Percentiles rank a stretch among this genome's conserved stretches.
phyloP scores from a whole-genome alignment of 768 basidiomycete genomes.

The Hygrocybe punicea region DNA sequence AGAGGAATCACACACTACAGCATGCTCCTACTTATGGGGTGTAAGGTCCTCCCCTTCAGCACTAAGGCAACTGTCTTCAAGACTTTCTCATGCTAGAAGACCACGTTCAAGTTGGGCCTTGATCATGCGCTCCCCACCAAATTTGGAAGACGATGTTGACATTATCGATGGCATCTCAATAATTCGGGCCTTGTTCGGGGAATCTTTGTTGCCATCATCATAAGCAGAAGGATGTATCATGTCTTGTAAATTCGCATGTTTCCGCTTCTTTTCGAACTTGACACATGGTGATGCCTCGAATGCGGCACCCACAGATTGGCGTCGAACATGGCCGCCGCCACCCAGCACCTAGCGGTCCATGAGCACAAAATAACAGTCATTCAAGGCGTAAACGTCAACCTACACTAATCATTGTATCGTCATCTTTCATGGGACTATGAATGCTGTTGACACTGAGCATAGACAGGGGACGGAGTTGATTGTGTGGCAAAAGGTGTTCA shows the following conservation, averaged over 20 bases:
- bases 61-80: constrained; percentile 61
- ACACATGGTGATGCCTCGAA: constrained; percentile 71
- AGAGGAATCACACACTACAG: constrained; percentile 1
- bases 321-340: constrained; percentile 71
- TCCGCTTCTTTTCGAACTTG: constrained; percentile 57
- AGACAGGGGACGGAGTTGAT: constrained; percentile 63
- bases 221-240: constrained; percentile 22
- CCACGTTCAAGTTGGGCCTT: constrained; percentile 58
- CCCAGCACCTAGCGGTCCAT: constrained; percentile 54
- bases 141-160: constrained; percentile 58
- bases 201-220: constrained; percentile 25
- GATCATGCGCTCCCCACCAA: constrained; percentile 69
- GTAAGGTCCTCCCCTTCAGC: constrained; percentile 63
- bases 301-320: constrained; percentile 60
- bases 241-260: constrained; percentile 44
- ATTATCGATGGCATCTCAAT: constrained; percentile 65
- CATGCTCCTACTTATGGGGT: constrained; percentile 44
- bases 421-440: constrained; percentile 57
- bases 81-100: constrained; percentile 59
- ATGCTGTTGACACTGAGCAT: constrained; percentile 50
- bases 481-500: constrained; percentile 40
- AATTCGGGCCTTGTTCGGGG: constrained; percentile 47
- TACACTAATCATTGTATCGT: constrained; percentile 81
- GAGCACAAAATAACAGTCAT: not conserved
- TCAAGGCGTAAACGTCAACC: constrained; percentile 21